Evolutionary conservation across 495 filamentous ascomycete genomes (phyloP).

Genomic region (Trichoderma erinaceum): DNA sequence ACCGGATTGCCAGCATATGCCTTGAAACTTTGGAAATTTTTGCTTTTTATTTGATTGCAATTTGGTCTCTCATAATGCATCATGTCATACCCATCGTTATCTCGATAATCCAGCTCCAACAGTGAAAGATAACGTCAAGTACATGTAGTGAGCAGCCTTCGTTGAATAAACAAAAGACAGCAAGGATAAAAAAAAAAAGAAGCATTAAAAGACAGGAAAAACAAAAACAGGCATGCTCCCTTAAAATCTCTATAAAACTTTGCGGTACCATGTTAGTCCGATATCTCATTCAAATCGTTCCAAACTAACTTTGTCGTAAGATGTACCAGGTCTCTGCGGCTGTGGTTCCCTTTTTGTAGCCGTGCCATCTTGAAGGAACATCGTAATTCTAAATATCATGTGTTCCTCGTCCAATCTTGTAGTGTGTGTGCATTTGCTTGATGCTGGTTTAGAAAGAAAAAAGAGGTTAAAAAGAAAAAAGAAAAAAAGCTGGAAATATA

Average conservation of each 20-base stretch:
- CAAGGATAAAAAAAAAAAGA: not conserved
- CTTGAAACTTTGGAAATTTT: not conserved
- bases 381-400: not conserved
- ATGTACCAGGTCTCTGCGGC: not conserved
- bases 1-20: too few relatives aligned
- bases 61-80: slow-evolving; percentile 1
- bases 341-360: not conserved
- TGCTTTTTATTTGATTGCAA: not conserved
- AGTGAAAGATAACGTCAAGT: not conserved
- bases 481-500: too few relatives aligned
- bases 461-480: slow-evolving; percentile 31
- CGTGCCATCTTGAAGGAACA: not conserved
- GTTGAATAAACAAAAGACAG: not conserved
- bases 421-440: not conserved
- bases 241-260: not conserved
- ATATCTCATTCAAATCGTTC: not conserved
- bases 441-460: not conserved
- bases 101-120: not conserved
- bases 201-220: not conserved
- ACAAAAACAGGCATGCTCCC: slow-evolving; percentile 6
- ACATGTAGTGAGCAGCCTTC: not conserved
- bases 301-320: not conserved
- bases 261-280: not conserved
- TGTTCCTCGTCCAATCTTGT: not conserved
- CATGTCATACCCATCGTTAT: slow-evolving; percentile 11